Conservation (phyloP, 2,329 filamentous ascomycete species). For the Phyllosticta citribraziliensis region DNA sequence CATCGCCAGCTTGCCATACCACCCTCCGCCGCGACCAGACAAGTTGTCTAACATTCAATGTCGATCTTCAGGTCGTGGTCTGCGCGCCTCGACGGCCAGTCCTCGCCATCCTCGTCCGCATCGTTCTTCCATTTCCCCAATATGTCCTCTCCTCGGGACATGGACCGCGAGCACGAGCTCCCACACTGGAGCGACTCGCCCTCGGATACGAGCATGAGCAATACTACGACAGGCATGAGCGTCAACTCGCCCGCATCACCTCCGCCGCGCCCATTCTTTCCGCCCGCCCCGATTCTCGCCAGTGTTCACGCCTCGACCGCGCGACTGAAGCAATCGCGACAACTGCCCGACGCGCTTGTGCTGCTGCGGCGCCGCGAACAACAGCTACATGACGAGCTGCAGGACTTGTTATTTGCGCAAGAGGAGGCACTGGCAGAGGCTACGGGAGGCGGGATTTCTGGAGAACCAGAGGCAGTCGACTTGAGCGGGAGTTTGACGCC, state of each 20-base stretch:
- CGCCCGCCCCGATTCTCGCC: conserved; percentile 12
- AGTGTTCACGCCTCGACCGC: conserved; percentile 12
- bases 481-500: conserved; percentile 43
- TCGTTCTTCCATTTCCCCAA: not conserved
- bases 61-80: not conserved
- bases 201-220: not conserved
- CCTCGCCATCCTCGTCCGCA: not conserved
- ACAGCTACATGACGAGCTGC: conserved; percentile 47
- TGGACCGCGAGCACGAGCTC: conserved; percentile 5
- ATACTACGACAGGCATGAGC: not conserved
- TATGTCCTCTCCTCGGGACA: not conserved
- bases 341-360: conserved; percentile 33
- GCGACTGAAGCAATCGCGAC: conserved; percentile 7
- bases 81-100: not conserved
- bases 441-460: conserved; percentile 27
- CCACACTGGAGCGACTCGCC: conserved; percentile 3
- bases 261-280: conserved; percentile 10
- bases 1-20: not conserved
- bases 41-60: not conserved
- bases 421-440: conserved; percentile 46
- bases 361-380: conserved; percentile 43
- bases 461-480: conserved; percentile 29
- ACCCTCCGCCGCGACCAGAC: not conserved
- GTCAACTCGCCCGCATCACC: not conserved
- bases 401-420: conserved; percentile 51